Conservation (phyloP, 225 moss, liverwort and hornwort species). For the Pseudisothecium myosuroides region DNA sequence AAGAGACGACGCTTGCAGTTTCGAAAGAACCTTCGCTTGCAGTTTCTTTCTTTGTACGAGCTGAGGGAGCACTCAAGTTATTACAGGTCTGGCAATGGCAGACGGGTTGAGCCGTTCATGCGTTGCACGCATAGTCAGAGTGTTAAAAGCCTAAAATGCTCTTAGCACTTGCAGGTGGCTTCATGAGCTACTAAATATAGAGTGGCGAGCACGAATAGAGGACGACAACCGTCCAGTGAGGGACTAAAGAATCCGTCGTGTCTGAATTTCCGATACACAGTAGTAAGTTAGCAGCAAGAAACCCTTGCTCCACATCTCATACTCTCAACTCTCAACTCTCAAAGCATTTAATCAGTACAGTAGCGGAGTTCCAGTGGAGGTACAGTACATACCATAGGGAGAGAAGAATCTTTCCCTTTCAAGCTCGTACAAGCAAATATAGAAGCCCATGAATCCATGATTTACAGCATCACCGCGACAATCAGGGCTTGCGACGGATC, state of each 20-base stretch:
- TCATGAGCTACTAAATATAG: background rate
- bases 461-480: background rate
- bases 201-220: background rate
- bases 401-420: background rate
- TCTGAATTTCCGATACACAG: background rate
- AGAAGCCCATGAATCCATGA: background rate
- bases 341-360: background rate
- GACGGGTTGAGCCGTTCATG: background rate
- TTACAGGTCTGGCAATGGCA: conserved; percentile 5
- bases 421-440: background rate
- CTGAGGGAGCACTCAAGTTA: background rate
- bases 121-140: background rate
- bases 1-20: background rate
- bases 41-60: background rate
- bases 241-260: background rate
- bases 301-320: background rate
- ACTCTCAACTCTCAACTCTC: background rate
- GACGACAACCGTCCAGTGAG: background rate
- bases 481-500: background rate
- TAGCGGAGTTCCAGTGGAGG: background rate
- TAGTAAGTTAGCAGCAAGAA: background rate
- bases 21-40: background rate
- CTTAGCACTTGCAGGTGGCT: background rate
- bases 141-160: background rate
- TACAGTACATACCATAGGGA: background rate